phyloP scores from a whole-genome alignment of 2,329 filamentous ascomycete species.

The Monosporascus sp. region DNA sequence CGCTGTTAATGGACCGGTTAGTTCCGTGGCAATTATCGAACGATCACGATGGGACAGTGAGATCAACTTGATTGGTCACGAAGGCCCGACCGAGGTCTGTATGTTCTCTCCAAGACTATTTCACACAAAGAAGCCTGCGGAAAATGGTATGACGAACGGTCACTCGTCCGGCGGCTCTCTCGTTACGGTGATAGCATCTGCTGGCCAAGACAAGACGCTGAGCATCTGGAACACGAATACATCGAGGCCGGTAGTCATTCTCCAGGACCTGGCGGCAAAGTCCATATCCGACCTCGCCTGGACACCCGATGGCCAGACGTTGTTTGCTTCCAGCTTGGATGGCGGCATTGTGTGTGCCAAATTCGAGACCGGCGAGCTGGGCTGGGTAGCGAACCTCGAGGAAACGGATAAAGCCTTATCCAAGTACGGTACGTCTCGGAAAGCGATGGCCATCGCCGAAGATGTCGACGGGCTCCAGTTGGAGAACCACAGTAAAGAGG shows the following conservation, averaged over 20 bases:
- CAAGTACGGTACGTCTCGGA: slow-evolving; percentile 84
- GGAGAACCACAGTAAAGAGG: slow-evolving; percentile 88
- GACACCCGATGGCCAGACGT: slow-evolving; percentile 82
- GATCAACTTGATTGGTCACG: slow-evolving; percentile 95
- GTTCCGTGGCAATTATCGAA: slow-evolving; percentile 93
- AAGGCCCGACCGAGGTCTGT: slow-evolving; percentile 94
- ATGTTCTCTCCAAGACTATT: slow-evolving; percentile 94
- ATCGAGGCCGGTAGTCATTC: slow-evolving; percentile 81
- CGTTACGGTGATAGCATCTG: slow-evolving; percentile 93
- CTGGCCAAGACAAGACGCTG: slow-evolving; percentile 91
- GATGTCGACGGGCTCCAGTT: slow-evolving; percentile 83
- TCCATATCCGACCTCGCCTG: slow-evolving; percentile 92
- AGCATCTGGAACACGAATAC: slow-evolving; percentile 98
- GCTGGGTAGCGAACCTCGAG: slow-evolving; percentile 77
- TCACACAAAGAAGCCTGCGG: slow-evolving; percentile 60
- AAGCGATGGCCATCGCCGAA: slow-evolving; percentile 86
- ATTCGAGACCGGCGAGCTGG: slow-evolving; percentile 83
- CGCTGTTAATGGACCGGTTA: slow-evolving; percentile 94
- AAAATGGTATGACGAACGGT: slow-evolving; percentile 45
- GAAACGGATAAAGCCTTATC: slow-evolving; percentile 91
- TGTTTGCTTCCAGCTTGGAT: slow-evolving; percentile 85
- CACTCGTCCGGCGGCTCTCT: slow-evolving; percentile 42
- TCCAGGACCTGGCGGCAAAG: slow-evolving; percentile 83
- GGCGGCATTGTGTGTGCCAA: slow-evolving; percentile 77
- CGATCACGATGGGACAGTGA: slow-evolving; percentile 91